Evolutionary conservation across 805 yeast species (phyloP).

Genomic region (Lipomyces kockii): DNA sequence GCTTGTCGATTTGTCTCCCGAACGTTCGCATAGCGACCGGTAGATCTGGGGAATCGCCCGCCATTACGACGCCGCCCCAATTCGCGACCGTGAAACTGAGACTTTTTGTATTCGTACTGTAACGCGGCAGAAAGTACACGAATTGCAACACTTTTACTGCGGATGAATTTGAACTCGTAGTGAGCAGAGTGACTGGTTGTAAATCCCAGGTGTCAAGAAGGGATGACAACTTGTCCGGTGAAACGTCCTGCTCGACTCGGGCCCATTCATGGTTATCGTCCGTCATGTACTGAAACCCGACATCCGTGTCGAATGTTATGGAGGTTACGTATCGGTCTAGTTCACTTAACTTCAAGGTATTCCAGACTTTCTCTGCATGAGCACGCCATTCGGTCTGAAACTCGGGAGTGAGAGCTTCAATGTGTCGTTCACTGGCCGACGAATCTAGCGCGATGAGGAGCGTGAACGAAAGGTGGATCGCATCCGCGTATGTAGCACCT

Average conservation of each 20-base stretch:
- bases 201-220: constrained; percentile 28
- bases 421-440: neutral
- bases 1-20: constrained; percentile 71
- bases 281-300: constrained; percentile 22
- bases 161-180: neutral
- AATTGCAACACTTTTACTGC: constrained; percentile 23
- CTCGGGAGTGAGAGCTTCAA: neutral
- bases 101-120: neutral
- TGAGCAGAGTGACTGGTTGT: constrained; percentile 14
- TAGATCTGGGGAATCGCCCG: constrained; percentile 36
- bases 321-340: constrained; percentile 7
- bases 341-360: constrained; percentile 10
- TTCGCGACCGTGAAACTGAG: constrained; percentile 62
- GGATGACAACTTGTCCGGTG: constrained; percentile 9
- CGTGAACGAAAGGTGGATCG: constrained; percentile 31
- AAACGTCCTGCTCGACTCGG: neutral
- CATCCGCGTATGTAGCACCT: constrained; percentile 22
- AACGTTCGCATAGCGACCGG: constrained; percentile 62
- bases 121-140: constrained; percentile 22
- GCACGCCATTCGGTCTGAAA: constrained; percentile 13
- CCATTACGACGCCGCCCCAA: constrained; percentile 80
- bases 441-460: constrained; percentile 19
- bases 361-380: constrained; percentile 6
- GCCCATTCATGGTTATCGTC: constrained; percentile 7
- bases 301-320: constrained; percentile 27